Evolutionary conservation across 2,329 filamentous ascomycete species (phyloP), one percentile per base, ranked within the genome.

Genomic region (Trichophyton verrucosum): DNA sequence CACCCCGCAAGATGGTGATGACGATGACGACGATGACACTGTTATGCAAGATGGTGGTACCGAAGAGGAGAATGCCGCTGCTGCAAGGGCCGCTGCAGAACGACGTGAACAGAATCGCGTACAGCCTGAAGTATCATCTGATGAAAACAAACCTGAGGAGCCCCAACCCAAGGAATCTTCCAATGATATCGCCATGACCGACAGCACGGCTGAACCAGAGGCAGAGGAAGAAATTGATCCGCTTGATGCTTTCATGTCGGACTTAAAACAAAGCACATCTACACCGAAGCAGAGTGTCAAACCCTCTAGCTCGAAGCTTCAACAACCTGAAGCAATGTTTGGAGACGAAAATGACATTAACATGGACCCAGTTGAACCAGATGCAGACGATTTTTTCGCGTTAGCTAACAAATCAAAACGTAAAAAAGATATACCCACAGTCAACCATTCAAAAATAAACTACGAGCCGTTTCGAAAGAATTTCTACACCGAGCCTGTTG

Each of bases 241-340:
- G 6, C 78, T 99, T 42, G 94, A 99, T 76, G 92, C 91, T n/a
- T 99, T 95, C 77, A 99, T 99, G 94, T 87, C 85, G 59, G 83
- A 82, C 63, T 78, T 87, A 57, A 77, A 77, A 2, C 80, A 83
- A 60, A 73, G 81, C 15, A 73, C 73, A 51, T 74, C 76, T 8
- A 69, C 72, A n/a, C 76, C 75, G 64, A 68, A 60, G 27, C 57
- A 63, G 8, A 68, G 72, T 58, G 64, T 68, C 17, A 75, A 68
- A 15, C 73, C 71, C 42, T 67, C 80, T 64, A 55, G 33, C 5
- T 30, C 13, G 3, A 82, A 82, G 66, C 72, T 79, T 51, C 84
- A 86, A 60, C 85, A 89, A 68, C 89, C 89, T 1, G 86, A 95
- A 71, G 84, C 91, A 6, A 88, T 96, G 68, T 96, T 96, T 71